Evolutionary conservation across 495 filamentous ascomycete genomes (phyloP).

Genomic region (Friedmanniomyces endolithicus): DNA sequence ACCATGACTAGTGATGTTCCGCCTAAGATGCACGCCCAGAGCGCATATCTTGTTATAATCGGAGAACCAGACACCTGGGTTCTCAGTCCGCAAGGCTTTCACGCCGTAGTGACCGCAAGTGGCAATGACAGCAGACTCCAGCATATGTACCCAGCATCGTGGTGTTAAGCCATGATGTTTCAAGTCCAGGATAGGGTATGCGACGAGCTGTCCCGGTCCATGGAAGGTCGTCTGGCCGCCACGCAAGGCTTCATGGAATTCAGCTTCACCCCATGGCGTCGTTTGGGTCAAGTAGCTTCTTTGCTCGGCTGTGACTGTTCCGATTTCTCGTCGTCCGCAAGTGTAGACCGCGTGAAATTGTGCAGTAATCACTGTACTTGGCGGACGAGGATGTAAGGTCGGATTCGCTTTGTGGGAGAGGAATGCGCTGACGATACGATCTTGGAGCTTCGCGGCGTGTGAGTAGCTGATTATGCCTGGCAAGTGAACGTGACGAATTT

Average conservation of each 20-base stretch:
- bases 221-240: slow-evolving; percentile 94
- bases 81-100: slow-evolving; percentile 46
- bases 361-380: slow-evolving; percentile 69
- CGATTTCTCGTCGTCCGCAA: slow-evolving; percentile 69
- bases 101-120: slow-evolving; percentile 48
- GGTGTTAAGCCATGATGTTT: slow-evolving; percentile 40
- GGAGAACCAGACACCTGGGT: slow-evolving; percentile 77
- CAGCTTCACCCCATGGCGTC: slow-evolving; percentile 35
- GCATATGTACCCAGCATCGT: slow-evolving; percentile 56
- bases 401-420: slow-evolving; percentile 37
- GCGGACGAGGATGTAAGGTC: slow-evolving; percentile 31
- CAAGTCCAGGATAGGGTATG: slow-evolving; percentile 78
- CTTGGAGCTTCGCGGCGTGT: slow-evolving; percentile 32
- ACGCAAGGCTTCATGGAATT: slow-evolving; percentile 56
- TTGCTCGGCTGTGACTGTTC: slow-evolving; percentile 39
- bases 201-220: slow-evolving; percentile 81
- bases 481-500: slow-evolving; percentile 60
- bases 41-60: slow-evolving; percentile 61
- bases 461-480: slow-evolving; percentile 41
- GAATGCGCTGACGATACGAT: slow-evolving; percentile 32
- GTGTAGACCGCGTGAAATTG: slow-evolving; percentile 79
- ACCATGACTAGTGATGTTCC: slow-evolving; percentile 78
- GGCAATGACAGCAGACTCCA: slow-evolving; percentile 64
- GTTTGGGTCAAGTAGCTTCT: slow-evolving; percentile 30
- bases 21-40: slow-evolving; percentile 73